Conservation (phyloP, 1,284 basidiomycete species). For the Mycosarcoma mackinlayi region DNA sequence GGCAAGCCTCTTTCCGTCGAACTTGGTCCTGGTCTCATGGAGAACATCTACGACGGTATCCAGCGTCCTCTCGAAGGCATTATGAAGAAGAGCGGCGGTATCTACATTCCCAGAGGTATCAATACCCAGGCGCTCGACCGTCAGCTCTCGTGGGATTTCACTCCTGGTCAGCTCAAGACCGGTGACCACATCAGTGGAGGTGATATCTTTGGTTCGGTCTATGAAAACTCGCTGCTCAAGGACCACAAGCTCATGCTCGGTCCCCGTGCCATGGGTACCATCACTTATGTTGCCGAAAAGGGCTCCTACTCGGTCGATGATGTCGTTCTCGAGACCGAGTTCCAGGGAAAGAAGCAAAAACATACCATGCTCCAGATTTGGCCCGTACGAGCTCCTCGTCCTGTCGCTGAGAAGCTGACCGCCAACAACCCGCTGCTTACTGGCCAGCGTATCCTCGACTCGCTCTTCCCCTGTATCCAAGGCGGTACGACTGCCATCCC, state of each 20-base stretch:
- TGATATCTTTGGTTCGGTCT: constrained; percentile 93
- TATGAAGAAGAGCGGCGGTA: constrained; percentile 94
- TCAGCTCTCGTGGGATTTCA: constrained; percentile 92
- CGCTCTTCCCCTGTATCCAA: constrained; percentile 98
- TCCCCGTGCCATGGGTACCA: constrained; percentile 91
- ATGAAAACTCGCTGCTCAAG: constrained; percentile 95
- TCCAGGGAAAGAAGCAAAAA: constrained; percentile 91
- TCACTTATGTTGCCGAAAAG: constrained; percentile 92
- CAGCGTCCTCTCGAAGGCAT: constrained; percentile 78
- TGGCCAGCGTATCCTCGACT: constrained; percentile 96
- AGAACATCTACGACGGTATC: constrained; percentile 87
- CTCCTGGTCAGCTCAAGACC: constrained; percentile 76
- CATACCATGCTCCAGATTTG: constrained; percentile 98
- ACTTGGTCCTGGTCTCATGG: constrained; percentile 96
- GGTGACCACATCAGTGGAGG: constrained; percentile 98
- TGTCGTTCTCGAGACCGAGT: constrained; percentile 94
- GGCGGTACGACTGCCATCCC: constrained; percentile 99
- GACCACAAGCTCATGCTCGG: constrained; percentile 97
- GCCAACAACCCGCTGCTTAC: constrained; percentile 93
- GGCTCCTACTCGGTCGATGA: constrained; percentile 94
- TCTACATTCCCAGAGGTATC: constrained; percentile 93
- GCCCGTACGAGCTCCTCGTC: constrained; percentile 98
- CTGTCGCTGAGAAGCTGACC: constrained; percentile 91
- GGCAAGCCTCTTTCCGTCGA: constrained; percentile 98
- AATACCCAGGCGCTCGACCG: constrained; percentile 96